Conservation (phyloP, 768 basidiomycete species). For the Leccinum aurantiacum region DNA sequence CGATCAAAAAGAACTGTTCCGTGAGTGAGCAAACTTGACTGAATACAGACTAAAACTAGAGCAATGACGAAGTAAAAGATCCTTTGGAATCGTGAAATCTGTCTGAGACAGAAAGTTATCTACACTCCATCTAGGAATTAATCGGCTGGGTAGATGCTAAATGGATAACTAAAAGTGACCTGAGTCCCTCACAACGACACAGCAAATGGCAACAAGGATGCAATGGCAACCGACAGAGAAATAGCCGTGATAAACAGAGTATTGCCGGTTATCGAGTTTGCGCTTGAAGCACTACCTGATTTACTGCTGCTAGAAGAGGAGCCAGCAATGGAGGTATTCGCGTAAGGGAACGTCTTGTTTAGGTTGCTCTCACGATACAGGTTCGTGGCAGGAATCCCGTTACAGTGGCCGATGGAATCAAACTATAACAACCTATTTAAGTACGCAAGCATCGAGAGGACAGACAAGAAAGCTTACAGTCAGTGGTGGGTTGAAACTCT, state of each 20-base stretch:
- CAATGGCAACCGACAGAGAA: conserved; percentile 12
- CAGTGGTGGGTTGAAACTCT: conserved; percentile 63
- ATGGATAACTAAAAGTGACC: conserved; percentile 7
- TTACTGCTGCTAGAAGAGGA: conserved; percentile 8
- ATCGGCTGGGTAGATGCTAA: conserved; percentile 5
- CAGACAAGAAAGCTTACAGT: conserved; percentile 41
- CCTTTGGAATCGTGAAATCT: conserved; percentile 9
- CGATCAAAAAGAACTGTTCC: neutral
- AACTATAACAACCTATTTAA: conserved; percentile 38
- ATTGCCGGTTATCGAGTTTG: conserved; percentile 4
- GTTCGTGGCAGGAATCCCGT: conserved; percentile 57
- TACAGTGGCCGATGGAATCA: conserved; percentile 78
- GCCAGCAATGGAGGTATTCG: conserved; percentile 33
- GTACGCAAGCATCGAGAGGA: conserved; percentile 1
- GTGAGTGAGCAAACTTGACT: neutral
- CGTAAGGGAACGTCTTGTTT: conserved; percentile 65
- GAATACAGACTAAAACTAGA: conserved; percentile 14
- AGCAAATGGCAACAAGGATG: conserved; percentile 15
- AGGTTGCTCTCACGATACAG: conserved; percentile 83
- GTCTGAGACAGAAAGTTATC: conserved; percentile 20
- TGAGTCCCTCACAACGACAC: conserved; percentile 17
- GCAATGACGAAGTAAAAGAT: conserved; percentile 5
- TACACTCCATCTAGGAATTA: conserved; percentile 29
- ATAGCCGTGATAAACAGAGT: conserved; percentile 15
- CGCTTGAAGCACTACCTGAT: neutral